Conservation (phyloP, 208 protist species). For the Wallacemonas rigidus region DNA sequence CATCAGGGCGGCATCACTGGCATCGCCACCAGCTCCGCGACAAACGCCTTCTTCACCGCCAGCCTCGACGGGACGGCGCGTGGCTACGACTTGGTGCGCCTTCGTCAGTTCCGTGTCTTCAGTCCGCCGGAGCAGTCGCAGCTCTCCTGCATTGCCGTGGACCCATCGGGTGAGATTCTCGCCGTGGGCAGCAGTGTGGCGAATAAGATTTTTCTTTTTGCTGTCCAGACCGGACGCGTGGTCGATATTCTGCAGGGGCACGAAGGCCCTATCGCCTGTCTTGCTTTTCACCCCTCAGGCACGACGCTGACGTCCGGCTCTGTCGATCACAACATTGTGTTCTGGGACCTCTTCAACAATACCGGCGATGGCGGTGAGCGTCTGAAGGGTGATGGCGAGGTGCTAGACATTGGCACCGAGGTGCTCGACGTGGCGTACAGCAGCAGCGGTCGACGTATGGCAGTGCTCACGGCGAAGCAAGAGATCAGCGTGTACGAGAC, state of each 20-base stretch:
- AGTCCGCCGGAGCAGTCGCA: conserved; percentile 74
- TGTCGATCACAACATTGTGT: conserved; percentile 86
- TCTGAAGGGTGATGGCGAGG: conserved; percentile 85
- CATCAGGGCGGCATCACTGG: conserved; percentile 86
- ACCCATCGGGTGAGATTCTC: conserved; percentile 91
- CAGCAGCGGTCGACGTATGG: conserved; percentile 81
- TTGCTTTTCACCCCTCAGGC: conserved; percentile 90
- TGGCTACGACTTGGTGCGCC: conserved; percentile 91
- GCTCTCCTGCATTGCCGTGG: conserved; percentile 92
- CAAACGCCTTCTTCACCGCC: conserved; percentile 91
- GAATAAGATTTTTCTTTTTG: conserved; percentile 90
- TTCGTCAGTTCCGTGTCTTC: conserved; percentile 91
- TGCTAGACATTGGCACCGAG: conserved; percentile 79
- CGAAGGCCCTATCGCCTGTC: conserved; percentile 82
- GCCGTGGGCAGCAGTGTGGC: conserved; percentile 79
- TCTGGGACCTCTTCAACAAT: conserved; percentile 92
- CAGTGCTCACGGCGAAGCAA: conserved; percentile 82
- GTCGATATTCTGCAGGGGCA: conserved; percentile 92
- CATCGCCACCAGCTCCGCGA: conserved; percentile 76
- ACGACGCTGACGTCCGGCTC: conserved; percentile 85
- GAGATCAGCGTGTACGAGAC: conserved; percentile 90
- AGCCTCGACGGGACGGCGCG: conserved; percentile 92
- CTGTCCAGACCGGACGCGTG: conserved; percentile 90
- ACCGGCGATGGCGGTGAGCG: conserved; percentile 78
- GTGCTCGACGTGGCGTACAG: conserved; percentile 86